phyloP scores from a whole-genome alignment of 139 green algal genomes.

The Edaphochlamys debaryana region DNA sequence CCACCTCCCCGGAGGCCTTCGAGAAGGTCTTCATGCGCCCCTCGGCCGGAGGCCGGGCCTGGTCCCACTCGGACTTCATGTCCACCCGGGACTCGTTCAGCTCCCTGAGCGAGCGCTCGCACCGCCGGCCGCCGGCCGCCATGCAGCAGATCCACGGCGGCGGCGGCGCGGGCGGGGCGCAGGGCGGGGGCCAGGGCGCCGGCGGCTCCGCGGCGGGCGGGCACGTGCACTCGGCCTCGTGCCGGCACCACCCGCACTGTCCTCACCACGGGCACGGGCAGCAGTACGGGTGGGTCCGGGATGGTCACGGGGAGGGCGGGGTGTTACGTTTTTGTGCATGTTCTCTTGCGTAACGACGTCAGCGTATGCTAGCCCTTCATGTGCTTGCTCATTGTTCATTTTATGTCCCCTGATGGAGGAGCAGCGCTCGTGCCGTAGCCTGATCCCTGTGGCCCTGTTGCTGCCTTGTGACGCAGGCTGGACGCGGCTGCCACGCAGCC shows the following conservation, averaged over 20 bases:
- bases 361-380: too few species aligned
- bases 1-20: slow-evolving; percentile 35
- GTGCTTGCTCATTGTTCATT: too few species aligned
- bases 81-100: slow-evolving; percentile 66
- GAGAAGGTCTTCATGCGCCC: slow-evolving; percentile 52
- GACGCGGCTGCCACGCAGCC: slow-evolving; percentile 6
- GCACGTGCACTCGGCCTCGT: slow-evolving; percentile 10
- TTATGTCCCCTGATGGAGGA: too few species aligned
- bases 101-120: slow-evolving; percentile 53
- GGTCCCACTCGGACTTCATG: slow-evolving; percentile 66
- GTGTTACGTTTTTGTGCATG: too few species aligned
- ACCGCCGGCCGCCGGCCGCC: background rate
- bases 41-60: slow-evolving; percentile 28
- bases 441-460: background rate
- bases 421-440: too few species aligned
- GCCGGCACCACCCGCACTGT: slow-evolving; percentile 33
- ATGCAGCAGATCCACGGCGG: background rate
- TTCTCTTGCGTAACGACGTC: too few species aligned
- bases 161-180: background rate
- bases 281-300: too few species aligned
- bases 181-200: background rate
- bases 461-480: background rate
- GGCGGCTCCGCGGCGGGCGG: background rate
- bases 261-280: slow-evolving; percentile 30
- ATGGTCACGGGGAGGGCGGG: background rate